Conservation (phyloP, 768 basidiomycete genomes). For the Clitopilus passeckerianus region DNA sequence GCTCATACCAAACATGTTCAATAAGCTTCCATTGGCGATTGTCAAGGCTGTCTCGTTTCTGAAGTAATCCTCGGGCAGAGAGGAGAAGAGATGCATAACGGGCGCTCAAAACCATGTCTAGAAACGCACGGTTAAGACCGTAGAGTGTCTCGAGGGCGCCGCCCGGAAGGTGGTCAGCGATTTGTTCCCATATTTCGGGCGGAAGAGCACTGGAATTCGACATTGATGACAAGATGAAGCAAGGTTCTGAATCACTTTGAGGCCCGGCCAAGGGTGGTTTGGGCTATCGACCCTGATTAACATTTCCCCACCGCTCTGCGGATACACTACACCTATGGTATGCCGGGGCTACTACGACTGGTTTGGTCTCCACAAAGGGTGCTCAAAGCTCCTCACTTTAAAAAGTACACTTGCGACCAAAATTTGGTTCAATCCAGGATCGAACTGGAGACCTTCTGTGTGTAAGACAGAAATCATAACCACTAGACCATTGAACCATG, state of each 20-base stretch:
- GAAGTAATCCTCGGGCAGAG: neutral
- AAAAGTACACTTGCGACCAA: neutral
- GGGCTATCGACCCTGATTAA: no score
- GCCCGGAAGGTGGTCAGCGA: constrained; percentile 14
- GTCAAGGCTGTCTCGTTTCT: neutral
- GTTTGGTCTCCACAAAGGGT: no score
- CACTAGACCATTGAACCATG: constrained; percentile 33
- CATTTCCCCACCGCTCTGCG: no score
- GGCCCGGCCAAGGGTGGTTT: no score
- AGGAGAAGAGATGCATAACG: constrained; percentile 7
- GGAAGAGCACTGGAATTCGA: constrained; percentile 5
- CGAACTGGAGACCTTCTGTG: constrained; percentile 34
- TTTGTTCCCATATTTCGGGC: constrained; percentile 14
- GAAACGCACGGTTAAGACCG: constrained; percentile 12
- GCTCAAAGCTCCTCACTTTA: no score
- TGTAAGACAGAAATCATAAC: constrained; percentile 42
- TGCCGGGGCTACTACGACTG: no score
- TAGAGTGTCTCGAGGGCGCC: constrained; percentile 11
- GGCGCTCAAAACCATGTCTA: constrained; percentile 13
- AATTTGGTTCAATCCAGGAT: constrained; percentile 25
- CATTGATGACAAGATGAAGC: neutral
- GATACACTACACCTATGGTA: no score
- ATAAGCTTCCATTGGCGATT: neutral
- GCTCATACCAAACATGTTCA: neutral
- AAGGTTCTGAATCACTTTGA: no score